Percentiles rank a stretch among this genome's conserved stretches.
phyloP scores from a whole-genome alignment of 495 filamentous ascomycete species.

The Daldinia childiae region DNA sequence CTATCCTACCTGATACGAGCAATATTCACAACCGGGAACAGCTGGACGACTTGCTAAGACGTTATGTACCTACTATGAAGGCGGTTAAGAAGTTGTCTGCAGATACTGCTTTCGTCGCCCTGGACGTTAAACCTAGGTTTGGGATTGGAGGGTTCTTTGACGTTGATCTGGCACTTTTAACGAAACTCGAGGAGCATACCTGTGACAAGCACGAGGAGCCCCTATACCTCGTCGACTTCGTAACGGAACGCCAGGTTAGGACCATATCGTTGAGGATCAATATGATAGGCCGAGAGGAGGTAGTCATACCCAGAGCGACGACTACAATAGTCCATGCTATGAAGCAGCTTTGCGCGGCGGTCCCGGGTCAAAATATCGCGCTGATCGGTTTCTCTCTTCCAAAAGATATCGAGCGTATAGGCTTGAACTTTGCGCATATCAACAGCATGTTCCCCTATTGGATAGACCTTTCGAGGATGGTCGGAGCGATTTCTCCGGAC shows the following conservation, averaged over 20 bases:
- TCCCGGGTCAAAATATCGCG: background rate
- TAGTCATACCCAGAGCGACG: background rate
- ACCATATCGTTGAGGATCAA: slow-evolving; percentile 1
- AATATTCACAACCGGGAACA: background rate
- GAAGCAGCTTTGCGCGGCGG: background rate
- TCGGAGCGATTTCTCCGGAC: background rate
- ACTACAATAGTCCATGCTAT: background rate
- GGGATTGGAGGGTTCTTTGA: background rate
- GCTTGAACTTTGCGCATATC: background rate
- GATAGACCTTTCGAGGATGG: slow-evolving; percentile 13
- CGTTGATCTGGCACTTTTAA: slow-evolving; percentile 15
- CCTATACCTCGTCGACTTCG: background rate
- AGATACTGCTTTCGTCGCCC: slow-evolving; percentile 7
- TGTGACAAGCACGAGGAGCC: background rate
- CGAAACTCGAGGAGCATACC: background rate
- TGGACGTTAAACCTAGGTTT: background rate
- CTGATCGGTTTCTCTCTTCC: slow-evolving; percentile 4
- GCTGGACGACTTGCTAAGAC: background rate
- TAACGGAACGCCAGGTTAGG: background rate
- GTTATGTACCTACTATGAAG: slow-evolving; percentile 8
- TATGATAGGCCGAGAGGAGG: background rate
- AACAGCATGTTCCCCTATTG: slow-evolving; percentile 6
- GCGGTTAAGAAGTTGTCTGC: background rate
- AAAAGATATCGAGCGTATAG: slow-evolving; percentile 8
- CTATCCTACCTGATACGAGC: background rate